Percentiles rank a stretch among this genome's conserved stretches.
Conservation (phyloP, 345 rosid species). For the Carallia pectinifolia region DNA sequence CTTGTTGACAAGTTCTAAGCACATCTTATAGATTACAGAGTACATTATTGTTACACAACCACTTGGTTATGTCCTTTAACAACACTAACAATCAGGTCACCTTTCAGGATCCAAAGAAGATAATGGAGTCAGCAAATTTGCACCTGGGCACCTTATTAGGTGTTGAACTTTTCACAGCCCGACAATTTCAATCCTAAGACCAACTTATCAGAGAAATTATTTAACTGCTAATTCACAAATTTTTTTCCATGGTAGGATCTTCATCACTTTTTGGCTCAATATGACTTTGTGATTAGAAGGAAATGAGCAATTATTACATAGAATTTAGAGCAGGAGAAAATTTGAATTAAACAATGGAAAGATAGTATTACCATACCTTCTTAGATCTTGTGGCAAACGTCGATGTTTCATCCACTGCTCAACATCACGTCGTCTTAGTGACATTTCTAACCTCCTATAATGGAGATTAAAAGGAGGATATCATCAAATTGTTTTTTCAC, state of each 20-base stretch:
- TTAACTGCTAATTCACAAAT: no score
- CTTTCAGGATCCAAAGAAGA: not conserved
- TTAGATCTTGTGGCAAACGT: slow-evolving; percentile 59
- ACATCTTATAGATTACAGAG: no score
- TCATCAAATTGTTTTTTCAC: not conserved
- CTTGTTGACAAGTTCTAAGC: no score
- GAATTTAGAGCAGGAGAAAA: not conserved
- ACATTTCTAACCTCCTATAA: slow-evolving; percentile 76
- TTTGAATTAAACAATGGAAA: not conserved
- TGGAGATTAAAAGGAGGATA: slow-evolving; percentile 8
- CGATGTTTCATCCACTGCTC: slow-evolving; percentile 98
- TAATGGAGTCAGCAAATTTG: not conserved
- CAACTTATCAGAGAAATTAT: no score
- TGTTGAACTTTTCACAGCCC: not conserved
- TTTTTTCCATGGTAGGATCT: not conserved
- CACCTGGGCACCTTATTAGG: not conserved
- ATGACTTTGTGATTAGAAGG: not conserved
- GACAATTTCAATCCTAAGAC: not conserved
- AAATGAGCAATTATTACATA: not conserved
- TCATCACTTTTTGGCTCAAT: not conserved
- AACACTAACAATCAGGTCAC: no score
- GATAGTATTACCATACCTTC: slow-evolving; percentile 38
- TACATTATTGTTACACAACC: no score
- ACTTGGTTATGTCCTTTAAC: no score
- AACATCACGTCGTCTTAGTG: slow-evolving; percentile 81